phyloP scores from a whole-genome alignment of 306 rosid species.

The Cyclanthera cordifolia region DNA sequence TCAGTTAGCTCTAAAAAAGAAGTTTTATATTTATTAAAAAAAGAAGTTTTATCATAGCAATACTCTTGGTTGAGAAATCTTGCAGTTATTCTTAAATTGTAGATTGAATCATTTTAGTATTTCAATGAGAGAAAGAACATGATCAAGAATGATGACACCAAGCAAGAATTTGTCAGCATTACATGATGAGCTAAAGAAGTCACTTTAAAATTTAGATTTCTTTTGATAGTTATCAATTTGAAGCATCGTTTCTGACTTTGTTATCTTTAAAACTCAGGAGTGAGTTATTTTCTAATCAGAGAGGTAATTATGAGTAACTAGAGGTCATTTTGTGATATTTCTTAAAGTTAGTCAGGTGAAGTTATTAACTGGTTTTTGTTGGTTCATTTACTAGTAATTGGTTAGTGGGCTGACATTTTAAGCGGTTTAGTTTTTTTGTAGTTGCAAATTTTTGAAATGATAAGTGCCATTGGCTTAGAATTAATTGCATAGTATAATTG shows the following conservation, averaged over 20 bases:
- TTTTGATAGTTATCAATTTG: not conserved
- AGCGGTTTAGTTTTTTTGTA: not conserved
- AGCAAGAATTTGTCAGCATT: not conserved
- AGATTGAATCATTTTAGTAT: not conserved
- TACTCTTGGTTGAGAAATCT: not conserved
- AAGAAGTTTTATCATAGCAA: not conserved
- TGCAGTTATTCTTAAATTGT: not conserved
- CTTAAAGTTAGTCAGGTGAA: not conserved
- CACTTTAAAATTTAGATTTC: not conserved
- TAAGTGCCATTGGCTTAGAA: not conserved
- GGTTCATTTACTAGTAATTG: not conserved
- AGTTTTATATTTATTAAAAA: too few species aligned
- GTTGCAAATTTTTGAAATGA: not conserved
- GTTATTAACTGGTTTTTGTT: not conserved
- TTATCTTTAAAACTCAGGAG: not conserved
- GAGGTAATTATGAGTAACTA: not conserved
- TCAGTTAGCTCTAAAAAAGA: not conserved
- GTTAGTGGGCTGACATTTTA: not conserved
- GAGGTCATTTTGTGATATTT: not conserved
- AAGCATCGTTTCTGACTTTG: not conserved
- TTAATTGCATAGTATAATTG: not conserved
- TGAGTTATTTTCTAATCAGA: not conserved
- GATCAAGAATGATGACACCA: not conserved
- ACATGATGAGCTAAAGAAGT: not conserved
- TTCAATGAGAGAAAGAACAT: not conserved